Conservation (phyloP, 164 flowering plant species). For the Amborella trichopoda region DNA sequence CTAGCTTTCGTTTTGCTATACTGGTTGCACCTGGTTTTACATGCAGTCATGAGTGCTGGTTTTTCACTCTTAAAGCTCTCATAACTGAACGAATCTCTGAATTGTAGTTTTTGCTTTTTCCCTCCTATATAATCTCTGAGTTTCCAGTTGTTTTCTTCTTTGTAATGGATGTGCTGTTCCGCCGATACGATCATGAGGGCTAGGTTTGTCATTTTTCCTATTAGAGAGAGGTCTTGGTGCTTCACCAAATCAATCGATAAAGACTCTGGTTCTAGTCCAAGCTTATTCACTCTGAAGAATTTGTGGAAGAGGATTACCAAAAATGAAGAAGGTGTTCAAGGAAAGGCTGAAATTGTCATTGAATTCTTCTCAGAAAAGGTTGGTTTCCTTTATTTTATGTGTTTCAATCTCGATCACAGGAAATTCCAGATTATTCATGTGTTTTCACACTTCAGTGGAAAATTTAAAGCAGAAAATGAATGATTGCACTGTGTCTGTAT, state of each 20-base stretch:
- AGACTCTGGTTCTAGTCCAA: slow-evolving; percentile 17
- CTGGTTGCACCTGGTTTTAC: no score
- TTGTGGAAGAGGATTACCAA: slow-evolving; percentile 51
- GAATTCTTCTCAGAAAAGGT: slow-evolving; percentile 71
- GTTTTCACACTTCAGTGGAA: neutral
- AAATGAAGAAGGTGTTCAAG: slow-evolving; percentile 18
- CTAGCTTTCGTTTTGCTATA: no score
- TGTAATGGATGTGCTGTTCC: neutral
- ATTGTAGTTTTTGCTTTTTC: no score
- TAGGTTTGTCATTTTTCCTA: slow-evolving; percentile 69
- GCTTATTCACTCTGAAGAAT: slow-evolving; percentile 40
- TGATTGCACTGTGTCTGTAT: neutral
- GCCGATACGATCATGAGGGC: slow-evolving; percentile 41
- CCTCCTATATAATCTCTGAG: no score
- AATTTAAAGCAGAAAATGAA: neutral
- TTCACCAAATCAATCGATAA: slow-evolving; percentile 49
- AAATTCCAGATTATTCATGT: neutral
- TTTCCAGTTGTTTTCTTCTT: no score
- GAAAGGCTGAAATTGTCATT: slow-evolving; percentile 48
- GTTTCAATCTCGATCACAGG: neutral
- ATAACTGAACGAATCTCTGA: no score
- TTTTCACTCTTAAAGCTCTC: no score
- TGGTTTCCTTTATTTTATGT: neutral
- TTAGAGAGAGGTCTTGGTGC: slow-evolving; percentile 81
- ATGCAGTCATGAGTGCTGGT: no score